These are phyloP conservation scores for Ulota crispa DNA, from an alignment of 225 moss, liverwort and hornwort species.

Conservation along the genomic window DNA sequence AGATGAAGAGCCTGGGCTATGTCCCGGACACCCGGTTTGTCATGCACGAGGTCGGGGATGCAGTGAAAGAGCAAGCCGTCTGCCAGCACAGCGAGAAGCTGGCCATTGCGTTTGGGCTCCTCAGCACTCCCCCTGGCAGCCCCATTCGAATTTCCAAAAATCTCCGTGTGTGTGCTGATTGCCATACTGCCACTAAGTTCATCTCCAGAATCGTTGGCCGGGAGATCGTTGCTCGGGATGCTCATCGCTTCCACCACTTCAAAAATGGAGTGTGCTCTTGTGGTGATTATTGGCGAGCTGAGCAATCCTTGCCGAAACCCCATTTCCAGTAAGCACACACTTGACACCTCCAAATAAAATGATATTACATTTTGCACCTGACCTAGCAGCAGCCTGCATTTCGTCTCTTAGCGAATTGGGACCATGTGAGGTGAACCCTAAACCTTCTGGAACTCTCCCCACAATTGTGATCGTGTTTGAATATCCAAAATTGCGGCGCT, in stretches of 20 bases:
- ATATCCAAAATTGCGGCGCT: neutral
- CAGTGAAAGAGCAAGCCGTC: conserved; percentile 40
- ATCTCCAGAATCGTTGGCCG: conserved; percentile 45
- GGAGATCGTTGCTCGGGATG: conserved; percentile 52
- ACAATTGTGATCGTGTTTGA: too few relatives aligned
- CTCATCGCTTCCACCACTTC: conserved; percentile 49
- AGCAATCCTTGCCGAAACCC: neutral
- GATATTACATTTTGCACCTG: too few relatives aligned
- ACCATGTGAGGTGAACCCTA: too few relatives aligned
- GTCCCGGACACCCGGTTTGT: conserved; percentile 38
- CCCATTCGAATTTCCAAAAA: conserved; percentile 52
- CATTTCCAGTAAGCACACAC: neutral
- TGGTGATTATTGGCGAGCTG: conserved; percentile 48
- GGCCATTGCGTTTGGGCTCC: conserved; percentile 49
- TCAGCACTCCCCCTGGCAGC: conserved; percentile 35
- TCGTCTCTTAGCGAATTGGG: too few relatives aligned
- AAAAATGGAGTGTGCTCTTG: conserved; percentile 49
- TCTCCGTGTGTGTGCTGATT: conserved; percentile 50
- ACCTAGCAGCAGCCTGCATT: too few relatives aligned
- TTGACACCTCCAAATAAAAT: neutral
- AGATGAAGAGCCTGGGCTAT: conserved; percentile 47
- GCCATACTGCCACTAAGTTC: conserved; percentile 46
- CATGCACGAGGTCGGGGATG: conserved; percentile 35
- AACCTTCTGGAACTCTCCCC: too few relatives aligned
- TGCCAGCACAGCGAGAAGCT: conserved; percentile 51